Evolutionary conservation across 768 basidiomycete species (phyloP).

Genomic region (Mycena floridula): DNA sequence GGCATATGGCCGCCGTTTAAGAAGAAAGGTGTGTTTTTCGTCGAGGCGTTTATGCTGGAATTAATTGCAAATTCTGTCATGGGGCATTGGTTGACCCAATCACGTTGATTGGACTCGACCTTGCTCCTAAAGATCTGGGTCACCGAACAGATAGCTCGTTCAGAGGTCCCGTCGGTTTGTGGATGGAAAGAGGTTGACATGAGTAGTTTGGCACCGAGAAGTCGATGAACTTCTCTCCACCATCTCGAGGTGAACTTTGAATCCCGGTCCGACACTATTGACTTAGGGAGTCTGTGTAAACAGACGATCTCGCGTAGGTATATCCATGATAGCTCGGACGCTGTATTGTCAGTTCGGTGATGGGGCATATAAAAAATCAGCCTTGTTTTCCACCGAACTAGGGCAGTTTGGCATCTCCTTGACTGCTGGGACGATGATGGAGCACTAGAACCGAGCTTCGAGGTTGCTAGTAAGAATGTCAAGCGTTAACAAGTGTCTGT

Average conservation of each 20-base stretch:
- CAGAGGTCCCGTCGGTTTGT: conserved; percentile 23
- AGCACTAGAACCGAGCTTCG: too few relatives aligned
- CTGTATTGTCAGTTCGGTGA: not conserved
- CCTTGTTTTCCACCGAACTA: too few relatives aligned
- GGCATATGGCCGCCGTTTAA: not conserved
- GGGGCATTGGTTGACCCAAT: conserved; percentile 11
- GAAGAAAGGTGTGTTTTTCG: conserved; percentile 9
- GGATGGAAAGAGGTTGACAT: conserved; percentile 24
- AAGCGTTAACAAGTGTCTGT: too few relatives aligned
- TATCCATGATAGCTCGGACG: conserved; percentile 7
- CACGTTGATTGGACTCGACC: conserved; percentile 8
- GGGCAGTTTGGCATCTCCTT: too few relatives aligned
- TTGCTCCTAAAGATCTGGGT: conserved; percentile 9
- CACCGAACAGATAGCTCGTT: conserved; percentile 9
- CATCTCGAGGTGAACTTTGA: conserved; percentile 21
- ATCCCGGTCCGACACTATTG: conserved; percentile 18
- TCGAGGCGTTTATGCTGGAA: conserved; percentile 7
- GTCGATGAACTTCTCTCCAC: conserved; percentile 17
- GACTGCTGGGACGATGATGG: too few relatives aligned
- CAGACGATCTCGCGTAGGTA: conserved; percentile 10
- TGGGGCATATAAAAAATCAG: too few relatives aligned
- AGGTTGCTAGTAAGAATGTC: too few relatives aligned
- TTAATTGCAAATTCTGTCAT: conserved; percentile 16
- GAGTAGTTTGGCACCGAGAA: conserved; percentile 12
- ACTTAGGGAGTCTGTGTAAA: conserved; percentile 13